Conservation (phyloP, 345 rosid species). For the Arabidopsis thaliana region DNA sequence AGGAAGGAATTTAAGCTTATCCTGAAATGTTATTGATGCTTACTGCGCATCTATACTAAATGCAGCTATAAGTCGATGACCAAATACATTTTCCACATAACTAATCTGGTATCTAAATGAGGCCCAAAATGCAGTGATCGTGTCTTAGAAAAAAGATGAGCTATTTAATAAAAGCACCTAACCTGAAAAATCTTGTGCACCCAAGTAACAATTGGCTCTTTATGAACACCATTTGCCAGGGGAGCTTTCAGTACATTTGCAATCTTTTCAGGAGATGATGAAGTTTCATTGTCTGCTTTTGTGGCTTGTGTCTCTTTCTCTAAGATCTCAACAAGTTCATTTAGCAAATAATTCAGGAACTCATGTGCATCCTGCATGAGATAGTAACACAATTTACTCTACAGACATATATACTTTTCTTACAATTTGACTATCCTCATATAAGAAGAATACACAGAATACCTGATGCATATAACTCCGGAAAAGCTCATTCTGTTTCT, state of each 20-base stretch:
- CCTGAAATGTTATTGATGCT: constrained; percentile 1
- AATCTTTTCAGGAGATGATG: constrained; percentile 65
- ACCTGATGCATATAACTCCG: constrained; percentile 99
- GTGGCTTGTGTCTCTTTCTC: constrained; percentile 63
- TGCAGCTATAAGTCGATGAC: background rate
- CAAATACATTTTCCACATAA: background rate
- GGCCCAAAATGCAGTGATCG: background rate
- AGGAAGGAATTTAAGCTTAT: background rate
- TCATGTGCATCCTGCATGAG: constrained; percentile 90
- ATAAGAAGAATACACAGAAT: background rate
- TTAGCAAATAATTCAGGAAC: constrained; percentile 87
- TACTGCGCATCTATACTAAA: background rate
- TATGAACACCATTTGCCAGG: constrained; percentile 64
- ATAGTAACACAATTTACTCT: background rate
- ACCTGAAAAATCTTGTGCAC: constrained; percentile 97
- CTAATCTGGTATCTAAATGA: background rate
- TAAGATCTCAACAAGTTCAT: constrained; percentile 90
- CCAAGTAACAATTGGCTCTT: constrained; percentile 91
- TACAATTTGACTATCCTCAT: background rate
- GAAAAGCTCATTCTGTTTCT: constrained; percentile 98
- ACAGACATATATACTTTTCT: background rate
- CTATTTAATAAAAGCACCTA: background rate
- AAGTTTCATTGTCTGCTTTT: constrained; percentile 67
- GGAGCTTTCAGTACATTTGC: constrained; percentile 63
- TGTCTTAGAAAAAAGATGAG: background rate